Percentiles rank a stretch among this genome's conserved stretches.
Evolutionary conservation across 2,329 filamentous ascomycete genomes (phyloP).

Genomic region (Dactylellina drechsleri): DNA sequence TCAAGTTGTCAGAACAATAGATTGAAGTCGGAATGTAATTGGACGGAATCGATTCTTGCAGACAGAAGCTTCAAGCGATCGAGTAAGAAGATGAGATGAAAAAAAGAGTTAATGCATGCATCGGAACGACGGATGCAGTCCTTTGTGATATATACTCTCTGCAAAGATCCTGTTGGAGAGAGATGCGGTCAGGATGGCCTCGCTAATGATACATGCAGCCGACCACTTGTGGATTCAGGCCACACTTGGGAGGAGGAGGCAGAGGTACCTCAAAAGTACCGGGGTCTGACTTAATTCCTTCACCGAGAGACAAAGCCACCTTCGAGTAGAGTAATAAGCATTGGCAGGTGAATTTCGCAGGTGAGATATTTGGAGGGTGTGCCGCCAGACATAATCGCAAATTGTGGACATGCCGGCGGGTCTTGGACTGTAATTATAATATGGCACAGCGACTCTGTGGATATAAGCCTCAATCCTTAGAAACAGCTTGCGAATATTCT

Average conservation of each 20-base stretch:
- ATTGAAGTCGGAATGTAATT: conserved; percentile 40
- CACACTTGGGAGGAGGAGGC: conserved; percentile 36
- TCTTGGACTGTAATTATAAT: not conserved
- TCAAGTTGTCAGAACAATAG: conserved; percentile 18
- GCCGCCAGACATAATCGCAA: conserved; percentile 44
- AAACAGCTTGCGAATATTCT: conserved; percentile 26
- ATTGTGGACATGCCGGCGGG: conserved; percentile 5
- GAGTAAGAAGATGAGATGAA: conserved; percentile 53
- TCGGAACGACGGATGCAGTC: conserved; percentile 39
- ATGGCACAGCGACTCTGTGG: conserved; percentile 37
- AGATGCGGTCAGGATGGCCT: conserved; percentile 51
- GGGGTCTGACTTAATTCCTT: conserved; percentile 51
- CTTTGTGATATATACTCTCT: conserved; percentile 47
- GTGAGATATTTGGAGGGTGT: conserved; percentile 41
- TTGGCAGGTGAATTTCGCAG: conserved; percentile 53
- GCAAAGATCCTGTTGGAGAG: conserved; percentile 36
- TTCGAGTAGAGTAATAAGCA: conserved; percentile 22
- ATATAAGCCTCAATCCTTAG: conserved; percentile 48
- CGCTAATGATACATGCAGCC: conserved; percentile 55
- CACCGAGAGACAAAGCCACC: conserved; percentile 24
- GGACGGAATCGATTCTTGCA: conserved; percentile 39
- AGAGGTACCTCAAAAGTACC: conserved; percentile 37
- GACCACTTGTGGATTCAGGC: conserved; percentile 42
- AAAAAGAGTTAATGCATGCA: conserved; percentile 46
- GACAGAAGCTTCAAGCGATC: conserved; percentile 46